phyloP scores from a whole-genome alignment of 139 green algal species.

The Picochlorum sp. region DNA sequence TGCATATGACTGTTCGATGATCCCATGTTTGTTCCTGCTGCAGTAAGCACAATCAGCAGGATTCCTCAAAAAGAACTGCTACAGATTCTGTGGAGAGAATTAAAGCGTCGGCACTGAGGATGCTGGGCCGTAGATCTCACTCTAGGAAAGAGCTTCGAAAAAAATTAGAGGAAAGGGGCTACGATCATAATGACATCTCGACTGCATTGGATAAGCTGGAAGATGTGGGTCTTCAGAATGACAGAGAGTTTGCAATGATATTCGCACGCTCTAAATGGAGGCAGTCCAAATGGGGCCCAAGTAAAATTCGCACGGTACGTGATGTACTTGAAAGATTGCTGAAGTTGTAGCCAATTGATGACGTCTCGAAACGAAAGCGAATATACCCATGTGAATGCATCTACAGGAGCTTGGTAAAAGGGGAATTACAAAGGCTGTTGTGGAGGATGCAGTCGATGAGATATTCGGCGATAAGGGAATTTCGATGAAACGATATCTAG shows the following conservation, averaged over 20 bases:
- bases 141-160: conserved; percentile 12
- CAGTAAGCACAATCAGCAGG: too few relatives aligned
- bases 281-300: conserved; percentile 31
- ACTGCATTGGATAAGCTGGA: conserved; percentile 22
- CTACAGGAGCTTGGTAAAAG: conserved; percentile 22
- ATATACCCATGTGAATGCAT: not conserved
- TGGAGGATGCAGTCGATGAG: conserved; percentile 2
- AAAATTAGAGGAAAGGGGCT: conserved; percentile 34
- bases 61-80: not conserved
- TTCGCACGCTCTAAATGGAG: conserved; percentile 44
- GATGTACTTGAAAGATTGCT: too few relatives aligned
- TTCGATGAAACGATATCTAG: conserved; percentile 7
- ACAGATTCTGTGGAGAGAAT: conserved; percentile 6
- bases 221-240: conserved; percentile 28
- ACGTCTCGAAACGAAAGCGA: too few relatives aligned
- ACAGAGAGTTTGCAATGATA: conserved; percentile 35
- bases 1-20: too few relatives aligned
- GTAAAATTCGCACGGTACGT: conserved; percentile 19
- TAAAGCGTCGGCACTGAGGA: conserved; percentile 27
- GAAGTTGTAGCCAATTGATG: too few relatives aligned
- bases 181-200: conserved; percentile 7
- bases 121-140: conserved; percentile 17
- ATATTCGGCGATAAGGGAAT: conserved; percentile 28
- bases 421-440: conserved; percentile 13
- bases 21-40: too few relatives aligned